Evolutionary conservation across 2,329 filamentous ascomycete species (phyloP).

Genomic region (Fusarium chaquense): DNA sequence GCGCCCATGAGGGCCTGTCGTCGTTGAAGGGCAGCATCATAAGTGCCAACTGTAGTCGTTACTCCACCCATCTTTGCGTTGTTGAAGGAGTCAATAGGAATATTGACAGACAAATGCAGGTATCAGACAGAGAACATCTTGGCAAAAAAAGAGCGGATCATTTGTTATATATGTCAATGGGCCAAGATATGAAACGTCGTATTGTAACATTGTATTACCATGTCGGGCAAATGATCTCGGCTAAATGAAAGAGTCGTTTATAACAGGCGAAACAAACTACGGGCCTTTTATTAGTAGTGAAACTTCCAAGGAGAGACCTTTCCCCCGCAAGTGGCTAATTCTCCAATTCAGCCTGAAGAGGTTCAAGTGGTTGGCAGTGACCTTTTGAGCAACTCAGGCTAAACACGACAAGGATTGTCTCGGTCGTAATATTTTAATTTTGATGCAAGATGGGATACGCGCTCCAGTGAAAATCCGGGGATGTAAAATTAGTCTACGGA

Average conservation of each 20-base stretch:
- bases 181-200: slow-evolving; percentile 21
- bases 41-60: slow-evolving; percentile 44
- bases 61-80: slow-evolving; percentile 25
- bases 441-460: slow-evolving; percentile 3
- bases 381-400: slow-evolving; percentile 18
- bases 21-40: slow-evolving; percentile 65
- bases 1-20: slow-evolving; percentile 67
- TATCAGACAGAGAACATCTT: neutral
- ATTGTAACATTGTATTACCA: neutral
- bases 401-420: slow-evolving; percentile 20
- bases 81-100: neutral
- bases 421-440: slow-evolving; percentile 5
- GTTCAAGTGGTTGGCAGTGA: neutral
- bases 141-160: neutral
- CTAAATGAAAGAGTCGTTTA: slow-evolving; percentile 1
- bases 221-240: slow-evolving; percentile 10
- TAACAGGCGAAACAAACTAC: neutral
- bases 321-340: slow-evolving; percentile 11
- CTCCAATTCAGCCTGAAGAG: slow-evolving; percentile 22
- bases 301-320: neutral
- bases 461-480: slow-evolving; percentile 11
- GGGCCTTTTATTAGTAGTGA: slow-evolving; percentile 2
- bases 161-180: slow-evolving; percentile 16
- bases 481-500: neutral
- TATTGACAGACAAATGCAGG: neutral